phyloP scores from a whole-genome alignment of 1,284 basidiomycete species.

The Chondrostereum purpureum region DNA sequence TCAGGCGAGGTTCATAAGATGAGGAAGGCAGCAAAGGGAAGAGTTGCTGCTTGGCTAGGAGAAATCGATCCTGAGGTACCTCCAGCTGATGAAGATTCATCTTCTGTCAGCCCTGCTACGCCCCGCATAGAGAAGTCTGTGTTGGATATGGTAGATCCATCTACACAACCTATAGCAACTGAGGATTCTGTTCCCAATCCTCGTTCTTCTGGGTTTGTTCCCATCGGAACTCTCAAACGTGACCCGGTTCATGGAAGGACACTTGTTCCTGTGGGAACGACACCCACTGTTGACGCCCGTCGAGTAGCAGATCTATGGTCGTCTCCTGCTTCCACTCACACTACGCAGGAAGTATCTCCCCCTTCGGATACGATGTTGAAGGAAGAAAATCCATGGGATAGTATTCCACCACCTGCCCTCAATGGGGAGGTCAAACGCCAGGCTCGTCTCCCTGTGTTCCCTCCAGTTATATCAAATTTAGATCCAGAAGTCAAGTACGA shows the following conservation, averaged over 20 bases:
- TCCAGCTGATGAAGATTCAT: conserved; percentile 33
- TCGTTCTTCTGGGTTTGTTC: conserved; percentile 67
- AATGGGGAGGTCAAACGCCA: conserved; percentile 1
- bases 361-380: conserved; percentile 19
- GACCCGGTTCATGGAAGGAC: conserved; percentile 25
- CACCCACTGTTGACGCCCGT: conserved; percentile 27
- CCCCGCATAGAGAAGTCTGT: conserved; percentile 9
- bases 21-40: conserved; percentile 47
- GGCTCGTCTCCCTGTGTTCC: conserved; percentile 22
- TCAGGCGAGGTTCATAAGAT: conserved; percentile 24
- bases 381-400: conserved; percentile 15
- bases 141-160: background rate
- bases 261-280: conserved; percentile 10
- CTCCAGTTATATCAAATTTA: conserved; percentile 24
- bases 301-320: conserved; percentile 33
- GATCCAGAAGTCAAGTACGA: conserved; percentile 62
- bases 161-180: conserved; percentile 8
- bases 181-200: conserved; percentile 48
- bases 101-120: conserved; percentile 11
- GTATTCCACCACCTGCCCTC: conserved; percentile 7
- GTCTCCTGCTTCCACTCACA: conserved; percentile 24
- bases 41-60: conserved; percentile 73
- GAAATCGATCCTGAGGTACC: conserved; percentile 44
- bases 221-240: conserved; percentile 47
- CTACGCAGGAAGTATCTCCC: conserved; percentile 28